Percentiles rank a stretch among this genome's conserved stretches.
These are phyloP conservation scores for Phytopythium oedochilum DNA, from an alignment of 352 stramenopile species.

Conservation along the genomic window DNA sequence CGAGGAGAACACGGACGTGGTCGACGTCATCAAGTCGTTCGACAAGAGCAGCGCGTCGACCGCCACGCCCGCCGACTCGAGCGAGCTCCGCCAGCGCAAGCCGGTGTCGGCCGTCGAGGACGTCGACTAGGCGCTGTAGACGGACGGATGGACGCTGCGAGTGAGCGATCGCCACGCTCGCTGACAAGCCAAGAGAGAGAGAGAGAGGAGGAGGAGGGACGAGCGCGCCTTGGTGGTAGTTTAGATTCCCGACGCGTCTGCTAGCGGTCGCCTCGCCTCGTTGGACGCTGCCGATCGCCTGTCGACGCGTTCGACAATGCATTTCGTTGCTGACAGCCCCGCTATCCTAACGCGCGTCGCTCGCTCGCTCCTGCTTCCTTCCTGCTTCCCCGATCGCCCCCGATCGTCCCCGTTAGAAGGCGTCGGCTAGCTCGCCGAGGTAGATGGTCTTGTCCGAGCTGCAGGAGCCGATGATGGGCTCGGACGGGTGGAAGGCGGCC, in stretches of 20 bases:
- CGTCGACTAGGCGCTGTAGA: conserved; percentile 76
- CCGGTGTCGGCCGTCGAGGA: conserved; percentile 57
- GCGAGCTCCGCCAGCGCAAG: conserved; percentile 56
- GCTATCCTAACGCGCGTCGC: no score
- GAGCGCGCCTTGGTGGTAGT: conserved; percentile 1
- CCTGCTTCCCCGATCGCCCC: no score
- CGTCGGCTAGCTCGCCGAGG: conserved; percentile 67
- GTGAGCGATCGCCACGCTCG: no score
- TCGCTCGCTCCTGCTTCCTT: no score
- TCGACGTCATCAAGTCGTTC: conserved; percentile 52
- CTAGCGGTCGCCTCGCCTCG: no score
- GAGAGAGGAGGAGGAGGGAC: no score
- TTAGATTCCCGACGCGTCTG: conserved; percentile 2
- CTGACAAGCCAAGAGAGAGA: background rate
- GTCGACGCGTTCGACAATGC: conserved; percentile 3
- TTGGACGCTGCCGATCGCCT: no score
- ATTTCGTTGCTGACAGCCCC: conserved; percentile 1
- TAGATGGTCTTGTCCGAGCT: conserved; percentile 86
- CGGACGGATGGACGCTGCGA: no score
- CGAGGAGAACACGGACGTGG: conserved; percentile 67
- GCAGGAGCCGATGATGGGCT: conserved; percentile 83
- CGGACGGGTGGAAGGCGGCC: conserved; percentile 86
- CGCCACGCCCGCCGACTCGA: conserved; percentile 4
- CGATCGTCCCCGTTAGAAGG: conserved; percentile 23
- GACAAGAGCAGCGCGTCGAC: conserved; percentile 7